A percentile compares a stretch with the other conserved stretches of the same genome.
These are phyloP conservation scores for Aureobasidium sp. DNA, from an alignment of 2,329 filamentous ascomycete species.

Conservation along the genomic window DNA sequence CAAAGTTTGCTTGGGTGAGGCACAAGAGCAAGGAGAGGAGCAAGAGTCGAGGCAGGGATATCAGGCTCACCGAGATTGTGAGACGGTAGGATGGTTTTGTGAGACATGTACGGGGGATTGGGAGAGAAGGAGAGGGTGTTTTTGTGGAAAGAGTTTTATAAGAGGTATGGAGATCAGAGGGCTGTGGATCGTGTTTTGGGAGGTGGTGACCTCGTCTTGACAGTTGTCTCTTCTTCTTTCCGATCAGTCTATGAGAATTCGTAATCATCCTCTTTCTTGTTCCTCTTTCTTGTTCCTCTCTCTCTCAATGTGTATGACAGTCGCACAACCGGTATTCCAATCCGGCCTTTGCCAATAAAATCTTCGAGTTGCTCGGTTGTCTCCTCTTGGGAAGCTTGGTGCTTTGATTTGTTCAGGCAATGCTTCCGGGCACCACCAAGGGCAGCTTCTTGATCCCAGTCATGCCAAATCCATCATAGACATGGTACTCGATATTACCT, in stretches of 20 bases:
- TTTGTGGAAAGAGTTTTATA: too few species aligned
- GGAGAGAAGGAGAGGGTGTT: background rate
- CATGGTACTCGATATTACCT: background rate
- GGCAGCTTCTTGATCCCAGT: background rate
- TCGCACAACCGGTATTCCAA: too few species aligned
- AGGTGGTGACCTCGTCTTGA: too few species aligned
- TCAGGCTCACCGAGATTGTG: slow-evolving; percentile 4
- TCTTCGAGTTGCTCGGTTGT: background rate
- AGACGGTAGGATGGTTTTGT: background rate
- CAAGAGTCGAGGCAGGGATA: slow-evolving; percentile 6
- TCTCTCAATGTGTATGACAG: background rate
- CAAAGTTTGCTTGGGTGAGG: slow-evolving; percentile 2
- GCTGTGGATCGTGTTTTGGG: too few species aligned
- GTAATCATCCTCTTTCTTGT: too few species aligned
- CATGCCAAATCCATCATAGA: background rate
- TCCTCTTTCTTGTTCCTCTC: too few species aligned
- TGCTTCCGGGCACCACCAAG: background rate
- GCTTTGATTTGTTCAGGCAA: background rate
- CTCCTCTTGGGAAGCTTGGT: background rate
- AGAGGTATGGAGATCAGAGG: too few species aligned
- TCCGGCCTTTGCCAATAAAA: background rate
- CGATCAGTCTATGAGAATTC: too few species aligned
- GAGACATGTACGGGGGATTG: background rate
- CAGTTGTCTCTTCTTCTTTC: too few species aligned
- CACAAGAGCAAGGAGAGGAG: background rate